Evolutionary conservation across 768 basidiomycete genomes (phyloP).

Genomic region (Tricholoma sp.): DNA sequence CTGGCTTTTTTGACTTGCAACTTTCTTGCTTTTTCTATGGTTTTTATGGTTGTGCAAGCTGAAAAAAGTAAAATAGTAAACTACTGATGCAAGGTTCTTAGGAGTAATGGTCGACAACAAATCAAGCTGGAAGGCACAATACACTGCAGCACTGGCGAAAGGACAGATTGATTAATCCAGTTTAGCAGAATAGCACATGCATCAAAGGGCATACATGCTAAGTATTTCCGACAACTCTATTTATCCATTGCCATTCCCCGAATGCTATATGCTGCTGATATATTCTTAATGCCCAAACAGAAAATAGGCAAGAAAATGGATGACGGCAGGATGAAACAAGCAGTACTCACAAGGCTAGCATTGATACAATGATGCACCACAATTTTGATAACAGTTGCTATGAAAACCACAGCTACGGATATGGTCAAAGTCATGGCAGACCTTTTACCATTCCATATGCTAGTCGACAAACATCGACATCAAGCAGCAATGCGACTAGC

Average conservation of each 20-base stretch:
- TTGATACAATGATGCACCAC: neutral
- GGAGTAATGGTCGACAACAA: neutral
- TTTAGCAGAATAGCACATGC: neutral
- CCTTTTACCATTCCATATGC: neutral
- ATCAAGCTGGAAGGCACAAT: neutral
- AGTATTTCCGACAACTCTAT: constrained; percentile 19
- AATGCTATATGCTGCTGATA: constrained; percentile 19
- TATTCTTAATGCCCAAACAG: constrained; percentile 10
- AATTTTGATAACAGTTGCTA: too few species aligned
- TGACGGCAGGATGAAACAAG: neutral
- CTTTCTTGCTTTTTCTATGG: too few species aligned
- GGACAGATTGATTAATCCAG: neutral
- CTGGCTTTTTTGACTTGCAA: too few species aligned
- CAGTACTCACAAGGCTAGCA: neutral
- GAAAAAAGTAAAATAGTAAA: too few species aligned
- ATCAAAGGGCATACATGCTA: constrained; percentile 10
- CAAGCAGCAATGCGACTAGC: neutral
- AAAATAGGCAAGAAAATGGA: neutral
- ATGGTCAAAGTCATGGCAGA: constrained; percentile 13
- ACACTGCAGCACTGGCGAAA: neutral
- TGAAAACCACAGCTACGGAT: constrained; percentile 12
- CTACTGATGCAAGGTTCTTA: neutral
- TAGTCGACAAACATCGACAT: neutral
- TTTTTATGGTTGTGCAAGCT: too few species aligned
- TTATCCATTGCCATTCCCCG: constrained; percentile 18